Evolutionary conservation across 1,284 basidiomycete species (phyloP), one percentile per base, ranked within the genome.

Genomic region (Flammula alnicola): DNA sequence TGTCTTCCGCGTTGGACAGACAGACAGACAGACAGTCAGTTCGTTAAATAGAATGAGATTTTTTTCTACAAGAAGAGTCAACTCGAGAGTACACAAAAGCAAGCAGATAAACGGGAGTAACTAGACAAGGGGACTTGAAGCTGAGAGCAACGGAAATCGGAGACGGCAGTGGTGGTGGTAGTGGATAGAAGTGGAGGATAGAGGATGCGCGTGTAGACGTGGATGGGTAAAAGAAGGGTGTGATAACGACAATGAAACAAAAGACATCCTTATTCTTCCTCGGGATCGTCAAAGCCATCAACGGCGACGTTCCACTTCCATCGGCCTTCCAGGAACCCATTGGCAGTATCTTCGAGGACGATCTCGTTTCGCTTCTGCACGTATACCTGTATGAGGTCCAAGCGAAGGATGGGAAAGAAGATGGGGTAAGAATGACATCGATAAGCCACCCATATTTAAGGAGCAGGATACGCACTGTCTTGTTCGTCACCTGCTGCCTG

Each of bases 341-440:
- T 83, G 0, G 95, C 88, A 1, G 96, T 98, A 68, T 99, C 96
- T 59, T 97, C 91, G 27, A 99, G 75, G 58, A 99, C 78, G 60
- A 98, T 96, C 65, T 95, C 91, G 66, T 97, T 94, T 35, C 97
- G 83, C 73, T 95, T 98, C 73, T 93, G 87, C 7, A 98, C 95
- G 63, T 97, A 98, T n/a, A 94, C n/a, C n/a, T 90, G 86, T 91
- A 10, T n/a, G n/a, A n/a, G n/a, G n/a, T n/a, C n/a, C n/a, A n/a
- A n/a, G n/a, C n/a, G n/a, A n/a, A n/a, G n/a, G n/a, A n/a, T n/a
- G n/a, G n/a, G n/a, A n/a, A n/a, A n/a, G n/a, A n/a, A n/a, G n/a
- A n/a, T n/a, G n/a, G n/a, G n/a, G n/a, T n/a, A n/a, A n/a, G n/a
- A n/a, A n/a, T n/a, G n/a, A n/a, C n/a, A n/a, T n/a, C n/a, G n/a